A percentile compares a stretch with the other conserved stretches of the same genome.
phyloP scores from a whole-genome alignment of 2,329 filamentous ascomycete species.

The Fusarium agapanthi region DNA sequence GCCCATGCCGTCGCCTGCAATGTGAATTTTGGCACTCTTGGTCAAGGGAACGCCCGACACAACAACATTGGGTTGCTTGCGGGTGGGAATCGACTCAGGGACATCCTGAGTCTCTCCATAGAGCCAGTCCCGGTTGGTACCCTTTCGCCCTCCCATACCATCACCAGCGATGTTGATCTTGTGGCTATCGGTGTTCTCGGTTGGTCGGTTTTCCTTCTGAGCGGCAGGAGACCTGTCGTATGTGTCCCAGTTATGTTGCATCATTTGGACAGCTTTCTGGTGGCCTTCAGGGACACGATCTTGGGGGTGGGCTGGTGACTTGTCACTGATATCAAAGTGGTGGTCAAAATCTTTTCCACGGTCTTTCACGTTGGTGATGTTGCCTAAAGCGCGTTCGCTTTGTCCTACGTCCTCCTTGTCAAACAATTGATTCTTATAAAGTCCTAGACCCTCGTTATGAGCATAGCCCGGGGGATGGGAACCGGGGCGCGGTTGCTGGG shows the following conservation, averaged over 20 bases:
- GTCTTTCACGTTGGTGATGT: conserved; percentile 77
- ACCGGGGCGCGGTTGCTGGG: conserved; percentile 55
- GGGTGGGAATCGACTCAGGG: conserved; percentile 29
- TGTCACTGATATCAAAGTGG: conserved; percentile 81
- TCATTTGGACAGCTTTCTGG: conserved; percentile 76
- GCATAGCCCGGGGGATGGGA: conserved; percentile 61
- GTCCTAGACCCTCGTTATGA: conserved; percentile 70
- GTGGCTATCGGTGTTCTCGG: conserved; percentile 55
- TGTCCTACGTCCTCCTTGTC: conserved; percentile 61
- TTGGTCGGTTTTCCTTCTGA: conserved; percentile 61
- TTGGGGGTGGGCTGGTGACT: conserved; percentile 61
- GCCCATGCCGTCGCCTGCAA: conserved; percentile 72
- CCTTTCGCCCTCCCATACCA: conserved; percentile 72
- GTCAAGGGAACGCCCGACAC: conserved; percentile 21
- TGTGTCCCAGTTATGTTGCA: conserved; percentile 70
- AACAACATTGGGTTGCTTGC: conserved; percentile 29
- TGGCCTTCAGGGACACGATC: conserved; percentile 64
- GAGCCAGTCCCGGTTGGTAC: conserved; percentile 65
- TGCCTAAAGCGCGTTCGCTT: conserved; percentile 61
- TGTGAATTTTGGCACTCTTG: conserved; percentile 47
- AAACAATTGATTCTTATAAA: conserved; percentile 83
- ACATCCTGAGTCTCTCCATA: conserved; percentile 52
- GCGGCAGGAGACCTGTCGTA: conserved; percentile 63
- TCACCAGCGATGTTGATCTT: conserved; percentile 63
- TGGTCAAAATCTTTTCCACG: conserved; percentile 79